Evolutionary conservation across 1,139 yeast genomes (phyloP).

Genomic region (Meyerozyma elateridarum): DNA sequence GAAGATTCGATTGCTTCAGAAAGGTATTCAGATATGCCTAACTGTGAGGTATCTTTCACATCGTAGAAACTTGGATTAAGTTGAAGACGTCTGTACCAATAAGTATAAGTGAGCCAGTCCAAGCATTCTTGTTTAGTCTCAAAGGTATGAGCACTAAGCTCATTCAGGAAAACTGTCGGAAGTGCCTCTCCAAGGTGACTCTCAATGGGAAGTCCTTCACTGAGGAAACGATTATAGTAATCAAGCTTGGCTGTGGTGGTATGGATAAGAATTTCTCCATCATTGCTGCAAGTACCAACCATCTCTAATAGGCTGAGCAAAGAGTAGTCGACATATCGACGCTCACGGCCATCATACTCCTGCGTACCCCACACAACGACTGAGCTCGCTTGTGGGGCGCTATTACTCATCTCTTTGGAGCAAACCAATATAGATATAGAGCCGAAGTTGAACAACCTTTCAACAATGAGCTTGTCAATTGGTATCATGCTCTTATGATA

Average conservation of each 20-base stretch:
- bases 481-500: conserved; percentile 56
- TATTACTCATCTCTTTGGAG: conserved; percentile 50
- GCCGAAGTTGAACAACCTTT: conserved; percentile 45
- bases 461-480: conserved; percentile 51
- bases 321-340: conserved; percentile 64
- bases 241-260: conserved; percentile 53
- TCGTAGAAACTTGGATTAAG: conserved; percentile 90
- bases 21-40: conserved; percentile 72
- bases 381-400: conserved; percentile 47
- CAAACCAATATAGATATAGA: conserved; percentile 52
- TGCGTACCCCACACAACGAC: conserved; percentile 72
- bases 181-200: conserved; percentile 58
- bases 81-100: conserved; percentile 73
- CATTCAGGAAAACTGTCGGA: conserved; percentile 67
- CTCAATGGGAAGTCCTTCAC: conserved; percentile 79
- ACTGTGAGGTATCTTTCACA: conserved; percentile 54
- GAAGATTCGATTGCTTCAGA: conserved; percentile 82
- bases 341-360: conserved; percentile 68
- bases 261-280: conserved; percentile 44
- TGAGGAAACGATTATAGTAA: conserved; percentile 68
- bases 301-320: conserved; percentile 65
- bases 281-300: conserved; percentile 54
- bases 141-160: conserved; percentile 63
- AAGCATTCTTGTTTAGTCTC: conserved; percentile 77
- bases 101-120: conserved; percentile 85